Conservation (phyloP, 805 yeast species). For the Ogataea pini region DNA sequence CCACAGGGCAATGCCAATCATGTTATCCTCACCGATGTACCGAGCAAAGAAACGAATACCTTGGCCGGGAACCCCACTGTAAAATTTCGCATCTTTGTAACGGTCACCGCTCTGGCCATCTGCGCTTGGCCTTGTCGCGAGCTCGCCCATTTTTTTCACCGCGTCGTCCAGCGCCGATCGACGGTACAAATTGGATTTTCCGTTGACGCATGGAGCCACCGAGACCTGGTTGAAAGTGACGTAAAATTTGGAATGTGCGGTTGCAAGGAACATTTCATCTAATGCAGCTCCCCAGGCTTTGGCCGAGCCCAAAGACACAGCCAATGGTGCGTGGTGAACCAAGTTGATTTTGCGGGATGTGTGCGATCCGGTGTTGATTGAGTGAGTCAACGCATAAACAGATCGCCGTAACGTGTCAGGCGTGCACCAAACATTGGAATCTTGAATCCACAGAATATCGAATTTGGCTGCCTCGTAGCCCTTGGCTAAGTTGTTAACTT, state of each 20-base stretch:
- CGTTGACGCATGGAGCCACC: conserved; percentile 88
- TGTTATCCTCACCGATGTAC: conserved; percentile 89
- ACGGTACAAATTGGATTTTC: conserved; percentile 80
- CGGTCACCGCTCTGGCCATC: conserved; percentile 38
- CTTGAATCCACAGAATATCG: conserved; percentile 83
- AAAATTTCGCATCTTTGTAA: conserved; percentile 35
- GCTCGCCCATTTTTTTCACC: conserved; percentile 43
- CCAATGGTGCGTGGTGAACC: conserved; percentile 82
- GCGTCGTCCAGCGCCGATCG: conserved; percentile 63
- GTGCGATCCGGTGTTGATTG: conserved; percentile 52
- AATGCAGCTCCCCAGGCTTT: conserved; percentile 60
- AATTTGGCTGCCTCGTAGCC: conserved; percentile 68
- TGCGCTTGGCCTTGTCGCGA: conserved; percentile 26
- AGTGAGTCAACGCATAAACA: conserved; percentile 48
- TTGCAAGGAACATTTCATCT: conserved; percentile 82
- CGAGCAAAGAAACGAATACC: conserved; percentile 72
- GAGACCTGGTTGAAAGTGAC: conserved; percentile 71
- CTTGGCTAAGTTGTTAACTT: conserved; percentile 82
- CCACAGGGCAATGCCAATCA: conserved; percentile 89
- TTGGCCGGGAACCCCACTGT: conserved; percentile 32
- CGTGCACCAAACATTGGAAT: conserved; percentile 79
- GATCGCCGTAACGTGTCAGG: conserved; percentile 67
- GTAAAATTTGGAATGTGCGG: conserved; percentile 86
- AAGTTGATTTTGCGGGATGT: conserved; percentile 51
- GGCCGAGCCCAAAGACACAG: conserved; percentile 32